phyloP scores from a whole-genome alignment of 2,329 filamentous ascomycete genomes.

The Monascus ruber region DNA sequence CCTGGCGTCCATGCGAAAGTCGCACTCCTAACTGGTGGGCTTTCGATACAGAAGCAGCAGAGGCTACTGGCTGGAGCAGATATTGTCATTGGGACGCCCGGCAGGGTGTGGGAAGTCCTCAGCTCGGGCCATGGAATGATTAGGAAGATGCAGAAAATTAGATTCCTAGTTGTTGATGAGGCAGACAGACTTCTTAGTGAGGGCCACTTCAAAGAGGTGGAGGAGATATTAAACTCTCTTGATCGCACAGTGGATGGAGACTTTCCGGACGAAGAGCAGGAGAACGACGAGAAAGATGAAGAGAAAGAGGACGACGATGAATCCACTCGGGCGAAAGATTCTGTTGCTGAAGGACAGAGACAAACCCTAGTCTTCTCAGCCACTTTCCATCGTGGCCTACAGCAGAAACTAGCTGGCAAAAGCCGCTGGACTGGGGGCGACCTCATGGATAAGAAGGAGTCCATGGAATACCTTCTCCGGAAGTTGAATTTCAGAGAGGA shows the following conservation, averaged over 20 bases:
- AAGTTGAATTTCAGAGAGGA: conserved; percentile 79
- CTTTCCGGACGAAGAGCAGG: conserved; percentile 15
- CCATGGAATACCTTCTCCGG: conserved; percentile 84
- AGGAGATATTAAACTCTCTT: conserved; percentile 72
- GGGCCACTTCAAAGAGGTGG: conserved; percentile 88
- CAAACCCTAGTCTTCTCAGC: conserved; percentile 96
- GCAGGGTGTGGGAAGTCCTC: conserved; percentile 87
- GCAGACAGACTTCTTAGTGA: conserved; percentile 85
- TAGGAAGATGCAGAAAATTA: conserved; percentile 57
- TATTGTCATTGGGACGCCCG: conserved; percentile 86
- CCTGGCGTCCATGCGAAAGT: conserved; percentile 52
- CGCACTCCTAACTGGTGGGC: conserved; percentile 81
- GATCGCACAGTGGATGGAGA: conserved; percentile 49
- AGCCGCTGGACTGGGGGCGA: conserved; percentile 46
- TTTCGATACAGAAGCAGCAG: conserved; percentile 92
- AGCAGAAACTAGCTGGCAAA: conserved; percentile 81
- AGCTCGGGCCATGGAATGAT: conserved; percentile 62
- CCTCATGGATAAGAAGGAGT: conserved; percentile 61
- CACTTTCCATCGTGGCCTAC: conserved; percentile 82
- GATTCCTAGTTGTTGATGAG: conserved; percentile 84
- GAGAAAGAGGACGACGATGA: conserved; percentile 6
- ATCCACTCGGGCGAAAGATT: not conserved
- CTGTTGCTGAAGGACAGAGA: conserved; percentile 32
- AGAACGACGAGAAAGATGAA: conserved; percentile 5
- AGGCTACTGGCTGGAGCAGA: conserved; percentile 73